Evolutionary conservation across 805 yeast species (phyloP).

Genomic region (Saccharomyces mikatae): DNA sequence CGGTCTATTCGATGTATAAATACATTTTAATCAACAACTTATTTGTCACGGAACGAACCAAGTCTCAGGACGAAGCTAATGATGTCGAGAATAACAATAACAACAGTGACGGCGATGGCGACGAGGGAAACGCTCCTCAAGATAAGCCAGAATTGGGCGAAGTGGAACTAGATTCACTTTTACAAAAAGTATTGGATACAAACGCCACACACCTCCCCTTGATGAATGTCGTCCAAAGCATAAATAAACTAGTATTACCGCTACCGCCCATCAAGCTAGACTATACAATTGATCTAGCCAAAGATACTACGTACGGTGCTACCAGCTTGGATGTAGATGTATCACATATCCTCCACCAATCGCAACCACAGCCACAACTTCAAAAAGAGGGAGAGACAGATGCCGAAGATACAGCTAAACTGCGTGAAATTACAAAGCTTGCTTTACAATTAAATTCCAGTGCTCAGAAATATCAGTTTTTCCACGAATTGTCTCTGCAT

Average conservation of each 20-base stretch:
- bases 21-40: slow-evolving; percentile 63
- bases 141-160: not conserved
- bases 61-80: slow-evolving; percentile 5
- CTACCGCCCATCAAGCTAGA: slow-evolving; percentile 71
- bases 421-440: slow-evolving; percentile 18
- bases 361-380: slow-evolving; percentile 35
- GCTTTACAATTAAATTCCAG: slow-evolving; percentile 46
- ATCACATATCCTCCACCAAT: slow-evolving; percentile 9
- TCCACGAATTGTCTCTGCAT: slow-evolving; percentile 59
- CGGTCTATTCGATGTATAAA: slow-evolving; percentile 73
- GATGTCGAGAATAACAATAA: slow-evolving; percentile 6
- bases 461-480: slow-evolving; percentile 69
- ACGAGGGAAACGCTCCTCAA: not conserved
- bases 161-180: not conserved
- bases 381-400: slow-evolving; percentile 36
- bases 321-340: slow-evolving; percentile 69
- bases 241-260: slow-evolving; percentile 58
- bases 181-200: slow-evolving; percentile 1
- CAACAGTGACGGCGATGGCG: not conserved
- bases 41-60: slow-evolving; percentile 24
- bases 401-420: slow-evolving; percentile 20
- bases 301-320: slow-evolving; percentile 74
- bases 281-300: slow-evolving; percentile 68
- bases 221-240: slow-evolving; percentile 38
- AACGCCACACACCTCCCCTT: slow-evolving; percentile 30